These are phyloP conservation scores for Dactylellina haptotyla DNA, from an alignment of 2,329 filamentous ascomycete genomes.

Conservation along the genomic window DNA sequence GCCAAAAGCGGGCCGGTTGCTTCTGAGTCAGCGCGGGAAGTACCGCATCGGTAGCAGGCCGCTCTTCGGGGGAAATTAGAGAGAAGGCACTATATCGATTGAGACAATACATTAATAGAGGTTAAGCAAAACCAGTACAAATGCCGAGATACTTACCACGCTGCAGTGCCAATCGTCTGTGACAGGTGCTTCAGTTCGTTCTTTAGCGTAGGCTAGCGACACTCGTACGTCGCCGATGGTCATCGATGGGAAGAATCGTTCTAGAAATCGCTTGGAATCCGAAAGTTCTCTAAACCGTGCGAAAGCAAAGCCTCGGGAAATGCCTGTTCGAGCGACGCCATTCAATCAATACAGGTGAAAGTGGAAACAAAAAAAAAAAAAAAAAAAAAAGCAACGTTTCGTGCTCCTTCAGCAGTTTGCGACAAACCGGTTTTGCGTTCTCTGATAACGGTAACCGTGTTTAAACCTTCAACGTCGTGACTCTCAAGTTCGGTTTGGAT, in stretches of 20 bases:
- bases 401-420: slow-evolving; percentile 17
- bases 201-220: slow-evolving; percentile 67
- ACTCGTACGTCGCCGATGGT: slow-evolving; percentile 64
- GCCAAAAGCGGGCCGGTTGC: slow-evolving; percentile 63
- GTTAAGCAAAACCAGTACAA: slow-evolving; percentile 50
- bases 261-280: slow-evolving; percentile 67
- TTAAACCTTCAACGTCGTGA: slow-evolving; percentile 66
- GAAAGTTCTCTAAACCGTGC: slow-evolving; percentile 66
- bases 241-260: slow-evolving; percentile 66
- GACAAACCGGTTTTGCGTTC: slow-evolving; percentile 68
- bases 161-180: slow-evolving; percentile 69
- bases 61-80: slow-evolving; percentile 69
- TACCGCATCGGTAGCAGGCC: slow-evolving; percentile 70
- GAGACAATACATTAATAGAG: background rate
- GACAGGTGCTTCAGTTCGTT: slow-evolving; percentile 63
- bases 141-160: slow-evolving; percentile 61
- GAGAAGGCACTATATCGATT: slow-evolving; percentile 65
- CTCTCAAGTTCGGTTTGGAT: slow-evolving; percentile 68
- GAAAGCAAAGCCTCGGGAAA: slow-evolving; percentile 69
- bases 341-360: slow-evolving; percentile 55
- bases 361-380: slow-evolving; percentile 20
- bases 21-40: slow-evolving; percentile 66
- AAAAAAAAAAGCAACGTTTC: slow-evolving; percentile 49
- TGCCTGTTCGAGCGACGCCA: slow-evolving; percentile 61
- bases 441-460: slow-evolving; percentile 69